These are phyloP conservation scores for Pseudomassariella vexata DNA, from an alignment of 2,329 filamentous ascomycete genomes.

Conservation along the genomic window DNA sequence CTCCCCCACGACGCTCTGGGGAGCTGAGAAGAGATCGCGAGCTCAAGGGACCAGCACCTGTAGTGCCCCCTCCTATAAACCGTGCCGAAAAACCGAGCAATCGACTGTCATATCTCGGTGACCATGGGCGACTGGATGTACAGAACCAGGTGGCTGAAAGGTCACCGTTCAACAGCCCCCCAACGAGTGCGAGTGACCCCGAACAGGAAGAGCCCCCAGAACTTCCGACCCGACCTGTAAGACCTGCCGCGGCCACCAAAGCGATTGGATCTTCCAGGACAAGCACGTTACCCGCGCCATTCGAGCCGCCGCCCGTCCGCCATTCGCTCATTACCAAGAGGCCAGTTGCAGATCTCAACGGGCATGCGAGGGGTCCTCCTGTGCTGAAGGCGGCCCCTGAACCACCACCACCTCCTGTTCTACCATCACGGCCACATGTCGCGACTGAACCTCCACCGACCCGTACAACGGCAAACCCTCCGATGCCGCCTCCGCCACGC, in stretches of 20 bases:
- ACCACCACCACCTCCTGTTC: conserved; percentile 41
- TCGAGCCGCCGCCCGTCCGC: conserved; percentile 49
- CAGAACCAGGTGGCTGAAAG: conserved; percentile 37
- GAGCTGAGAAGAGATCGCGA: conserved; percentile 49
- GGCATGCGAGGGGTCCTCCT: conserved; percentile 30
- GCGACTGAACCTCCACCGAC: conserved; percentile 25
- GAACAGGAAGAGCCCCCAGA: conserved; percentile 46
- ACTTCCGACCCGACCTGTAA: conserved; percentile 43
- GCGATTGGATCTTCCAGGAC: conserved; percentile 19
- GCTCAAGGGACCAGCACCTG: conserved; percentile 27
- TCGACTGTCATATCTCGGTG: conserved; percentile 34
- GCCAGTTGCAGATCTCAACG: conserved; percentile 36
- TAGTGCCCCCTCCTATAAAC: conserved; percentile 69
- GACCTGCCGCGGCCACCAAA: conserved; percentile 31
- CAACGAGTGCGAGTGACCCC: conserved; percentile 63
- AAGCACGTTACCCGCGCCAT: conserved; percentile 28
- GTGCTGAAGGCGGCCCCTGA: conserved; percentile 39
- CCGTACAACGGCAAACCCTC: conserved; percentile 18
- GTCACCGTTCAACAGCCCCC: conserved; percentile 85
- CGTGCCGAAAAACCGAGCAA: conserved; percentile 73
- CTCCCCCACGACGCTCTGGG: conserved; percentile 56
- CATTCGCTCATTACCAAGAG: conserved; percentile 38
- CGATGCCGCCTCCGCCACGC: conserved; percentile 36
- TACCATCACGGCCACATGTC: conserved; percentile 43
- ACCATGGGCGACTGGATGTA: conserved; percentile 21